Evolutionary conservation across 176 grass and related monocot genomes (phyloP).

Genomic region (Phyllostachys edulis): DNA sequence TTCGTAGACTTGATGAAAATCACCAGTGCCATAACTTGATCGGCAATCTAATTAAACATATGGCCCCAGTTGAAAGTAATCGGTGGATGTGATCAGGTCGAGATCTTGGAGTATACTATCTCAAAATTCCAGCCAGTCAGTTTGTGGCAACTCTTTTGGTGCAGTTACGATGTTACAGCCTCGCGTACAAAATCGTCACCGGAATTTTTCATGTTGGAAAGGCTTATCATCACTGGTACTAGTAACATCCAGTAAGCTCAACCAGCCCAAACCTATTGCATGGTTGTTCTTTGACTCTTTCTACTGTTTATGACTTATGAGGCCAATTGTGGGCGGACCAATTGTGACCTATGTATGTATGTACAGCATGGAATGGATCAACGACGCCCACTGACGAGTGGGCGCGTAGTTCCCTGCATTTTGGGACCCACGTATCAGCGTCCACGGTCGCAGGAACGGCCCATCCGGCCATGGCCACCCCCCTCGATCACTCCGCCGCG

Average conservation of each 20-base stretch:
- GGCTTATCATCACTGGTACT: fast-evolving
- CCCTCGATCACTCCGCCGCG: too few relatives aligned
- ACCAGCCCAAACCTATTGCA: too few relatives aligned
- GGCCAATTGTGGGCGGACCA: too few relatives aligned
- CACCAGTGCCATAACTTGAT: conserved; percentile 15
- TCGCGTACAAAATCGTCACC: too few relatives aligned
- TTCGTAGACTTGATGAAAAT: background rate
- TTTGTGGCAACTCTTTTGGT: background rate
- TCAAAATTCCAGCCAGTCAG: background rate
- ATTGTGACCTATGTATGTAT: too few relatives aligned
- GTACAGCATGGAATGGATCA: background rate
- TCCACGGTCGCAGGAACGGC: background rate
- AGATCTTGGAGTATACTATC: background rate
- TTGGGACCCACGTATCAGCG: background rate
- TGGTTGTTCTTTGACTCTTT: too few relatives aligned
- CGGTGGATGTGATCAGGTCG: background rate
- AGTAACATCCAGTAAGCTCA: too few relatives aligned
- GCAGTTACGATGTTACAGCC: background rate
- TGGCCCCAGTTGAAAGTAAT: background rate
- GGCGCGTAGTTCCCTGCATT: background rate
- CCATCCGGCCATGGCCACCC: too few relatives aligned
- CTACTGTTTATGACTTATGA: too few relatives aligned
- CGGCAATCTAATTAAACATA: conserved; percentile 12
- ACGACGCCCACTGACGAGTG: background rate
- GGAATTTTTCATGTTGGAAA: too few relatives aligned